Conservation (phyloP, 257 asterid species). For the Scutellaria baicalensis region DNA sequence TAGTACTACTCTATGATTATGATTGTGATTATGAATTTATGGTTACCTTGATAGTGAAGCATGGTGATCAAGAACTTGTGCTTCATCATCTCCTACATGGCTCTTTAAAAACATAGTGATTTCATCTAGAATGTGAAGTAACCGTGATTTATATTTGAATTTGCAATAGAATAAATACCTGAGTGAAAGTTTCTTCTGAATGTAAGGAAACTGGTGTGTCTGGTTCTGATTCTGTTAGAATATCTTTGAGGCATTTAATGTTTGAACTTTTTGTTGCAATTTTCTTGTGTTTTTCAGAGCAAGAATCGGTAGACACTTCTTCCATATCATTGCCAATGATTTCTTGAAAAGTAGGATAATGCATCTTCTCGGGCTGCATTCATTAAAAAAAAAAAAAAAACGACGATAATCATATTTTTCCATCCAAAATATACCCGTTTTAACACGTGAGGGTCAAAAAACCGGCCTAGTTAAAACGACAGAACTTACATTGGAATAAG, state of each 20-base stretch:
- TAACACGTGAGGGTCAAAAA: not conserved
- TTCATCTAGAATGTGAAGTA: no score
- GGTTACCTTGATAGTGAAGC: conserved; percentile 18
- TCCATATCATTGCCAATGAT: conserved; percentile 6
- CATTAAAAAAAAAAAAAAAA: conserved; percentile 16
- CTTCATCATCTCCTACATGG: conserved; percentile 26
- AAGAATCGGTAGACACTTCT: not conserved
- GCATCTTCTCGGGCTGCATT: conserved; percentile 32
- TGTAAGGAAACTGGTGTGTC: conserved; percentile 38
- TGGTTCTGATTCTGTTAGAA: conserved; percentile 63
- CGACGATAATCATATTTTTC: no score
- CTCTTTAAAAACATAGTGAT: not conserved
- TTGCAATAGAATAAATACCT: conserved; percentile 33
- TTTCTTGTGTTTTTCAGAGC: conserved; percentile 12
- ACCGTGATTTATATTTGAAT: not conserved
- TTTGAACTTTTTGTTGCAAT: conserved; percentile 26
- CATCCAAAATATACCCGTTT: not conserved
- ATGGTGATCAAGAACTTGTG: conserved; percentile 26
- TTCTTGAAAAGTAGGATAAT: conserved; percentile 12
- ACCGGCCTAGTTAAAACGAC: not conserved
- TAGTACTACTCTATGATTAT: no score
- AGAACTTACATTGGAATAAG: conserved; percentile 29
- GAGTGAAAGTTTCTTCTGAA: conserved; percentile 28
- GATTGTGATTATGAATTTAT: not conserved
- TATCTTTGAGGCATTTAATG: conserved; percentile 63